Conservation (phyloP, 805 yeast genomes). For the Kregervanrija pseudodelftensis region DNA sequence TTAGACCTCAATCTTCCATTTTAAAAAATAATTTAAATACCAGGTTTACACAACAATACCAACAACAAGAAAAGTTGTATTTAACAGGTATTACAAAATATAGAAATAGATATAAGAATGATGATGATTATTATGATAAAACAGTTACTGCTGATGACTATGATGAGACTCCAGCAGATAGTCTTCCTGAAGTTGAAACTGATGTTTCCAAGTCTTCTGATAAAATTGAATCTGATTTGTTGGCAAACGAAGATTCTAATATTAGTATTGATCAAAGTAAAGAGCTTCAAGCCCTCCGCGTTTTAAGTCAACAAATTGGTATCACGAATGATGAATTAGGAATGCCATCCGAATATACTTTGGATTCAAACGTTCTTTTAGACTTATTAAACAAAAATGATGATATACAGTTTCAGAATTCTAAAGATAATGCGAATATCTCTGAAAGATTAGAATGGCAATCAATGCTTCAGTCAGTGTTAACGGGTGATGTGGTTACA, state of each 20-base stretch:
- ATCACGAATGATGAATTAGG: constrained; percentile 25
- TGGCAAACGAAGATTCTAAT: constrained; percentile 1
- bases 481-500: constrained; percentile 90
- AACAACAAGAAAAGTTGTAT: constrained; percentile 48
- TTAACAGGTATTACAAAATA: constrained; percentile 35
- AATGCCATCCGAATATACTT: constrained; percentile 27
- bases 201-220: constrained; percentile 16
- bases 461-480: constrained; percentile 79
- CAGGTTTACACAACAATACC: constrained; percentile 33
- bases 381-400: constrained; percentile 30
- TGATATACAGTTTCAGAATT: constrained; percentile 25
- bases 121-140: constrained; percentile 49
- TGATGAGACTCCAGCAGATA: constrained; percentile 13
- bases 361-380: constrained; percentile 29
- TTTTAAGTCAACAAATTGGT: constrained; percentile 28
- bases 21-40: constrained; percentile 26
- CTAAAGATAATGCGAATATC: constrained; percentile 29
- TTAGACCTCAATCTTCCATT: constrained; percentile 24
- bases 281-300: constrained; percentile 25
- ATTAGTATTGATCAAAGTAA: constrained; percentile 13
- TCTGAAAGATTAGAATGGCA: constrained; percentile 93
- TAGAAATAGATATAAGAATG: constrained; percentile 26
- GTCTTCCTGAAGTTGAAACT: constrained; percentile 20
- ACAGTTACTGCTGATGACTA: constrained; percentile 32
- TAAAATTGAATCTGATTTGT: constrained; percentile 1